phyloP scores from a whole-genome alignment of 2,329 filamentous ascomycete genomes.

The Xylaria sp. region DNA sequence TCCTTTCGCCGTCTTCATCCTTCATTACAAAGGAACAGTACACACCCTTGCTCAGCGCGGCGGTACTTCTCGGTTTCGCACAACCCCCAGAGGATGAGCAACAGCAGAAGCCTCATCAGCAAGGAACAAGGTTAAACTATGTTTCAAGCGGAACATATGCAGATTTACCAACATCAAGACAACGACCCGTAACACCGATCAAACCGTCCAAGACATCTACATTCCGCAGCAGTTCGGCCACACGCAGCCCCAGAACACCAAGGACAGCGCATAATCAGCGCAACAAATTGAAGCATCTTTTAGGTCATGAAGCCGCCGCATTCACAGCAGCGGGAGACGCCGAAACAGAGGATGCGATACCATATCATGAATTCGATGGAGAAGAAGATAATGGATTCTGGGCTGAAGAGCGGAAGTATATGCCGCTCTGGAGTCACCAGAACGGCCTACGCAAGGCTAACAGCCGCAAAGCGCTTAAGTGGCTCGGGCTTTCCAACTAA shows the following conservation, averaged over 20 bases:
- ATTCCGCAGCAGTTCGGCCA: conserved; percentile 40
- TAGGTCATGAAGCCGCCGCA: conserved; percentile 39
- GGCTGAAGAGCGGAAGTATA: conserved; percentile 62
- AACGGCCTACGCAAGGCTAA: conserved; percentile 53
- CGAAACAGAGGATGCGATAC: conserved; percentile 25
- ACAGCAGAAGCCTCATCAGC: conserved; percentile 4
- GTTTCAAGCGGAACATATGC: conserved; percentile 35
- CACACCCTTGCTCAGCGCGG: conserved; percentile 41
- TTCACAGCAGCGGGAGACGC: background rate
- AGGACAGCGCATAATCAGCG: conserved; percentile 50
- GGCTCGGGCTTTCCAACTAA: conserved; percentile 57
- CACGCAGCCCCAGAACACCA: conserved; percentile 23
- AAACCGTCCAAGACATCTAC: conserved; percentile 35
- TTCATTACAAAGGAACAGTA: conserved; percentile 40
- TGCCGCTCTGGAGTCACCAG: conserved; percentile 58
- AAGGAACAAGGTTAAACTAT: conserved; percentile 24
- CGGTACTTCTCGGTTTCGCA: conserved; percentile 43
- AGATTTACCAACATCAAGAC: conserved; percentile 22
- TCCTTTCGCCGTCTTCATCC: conserved; percentile 38
- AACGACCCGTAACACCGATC: conserved; percentile 46
- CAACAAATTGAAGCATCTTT: conserved; percentile 45
- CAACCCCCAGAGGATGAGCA: conserved; percentile 20
- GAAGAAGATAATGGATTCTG: conserved; percentile 54
- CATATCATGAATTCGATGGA: conserved; percentile 50
- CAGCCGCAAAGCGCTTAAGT: conserved; percentile 65